Evolutionary conservation across 2,329 filamentous ascomycete genomes (phyloP).

Genomic region (Clarireedia hainanense): DNA sequence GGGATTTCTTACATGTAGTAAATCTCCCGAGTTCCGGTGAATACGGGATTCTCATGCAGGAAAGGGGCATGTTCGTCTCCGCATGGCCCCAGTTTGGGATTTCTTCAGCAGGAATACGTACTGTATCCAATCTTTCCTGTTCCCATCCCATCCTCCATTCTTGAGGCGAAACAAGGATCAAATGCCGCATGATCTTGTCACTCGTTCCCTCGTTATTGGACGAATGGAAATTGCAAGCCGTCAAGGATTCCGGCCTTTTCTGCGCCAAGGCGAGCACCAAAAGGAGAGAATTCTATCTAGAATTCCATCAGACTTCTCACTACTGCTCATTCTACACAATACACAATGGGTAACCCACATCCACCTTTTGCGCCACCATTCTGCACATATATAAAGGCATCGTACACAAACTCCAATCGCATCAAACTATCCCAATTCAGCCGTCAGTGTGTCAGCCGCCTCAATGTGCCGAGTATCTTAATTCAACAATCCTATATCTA

Average conservation of each 20-base stretch:
- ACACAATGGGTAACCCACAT: background rate
- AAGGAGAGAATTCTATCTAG: no score
- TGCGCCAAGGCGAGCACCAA: background rate
- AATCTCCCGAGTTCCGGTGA: no score
- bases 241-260: background rate
- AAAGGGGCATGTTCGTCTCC: no score
- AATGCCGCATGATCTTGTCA: slow-evolving; percentile 5
- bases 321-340: no score
- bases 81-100: background rate
- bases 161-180: background rate
- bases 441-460: background rate
- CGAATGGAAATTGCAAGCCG: background rate
- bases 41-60: no score
- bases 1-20: no score
- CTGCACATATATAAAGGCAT: background rate
- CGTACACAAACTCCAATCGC: no score
- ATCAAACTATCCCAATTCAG: background rate
- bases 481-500: background rate
- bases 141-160: background rate
- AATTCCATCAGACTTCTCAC: no score
- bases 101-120: background rate
- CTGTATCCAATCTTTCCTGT: background rate
- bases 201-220: slow-evolving; percentile 3
- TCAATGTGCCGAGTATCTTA: background rate
- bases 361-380: background rate